A percentile compares a stretch with the other conserved stretches of the same genome.
phyloP scores from a whole-genome alignment of 768 basidiomycete genomes.

The Mrakia hoshinonis region DNA sequence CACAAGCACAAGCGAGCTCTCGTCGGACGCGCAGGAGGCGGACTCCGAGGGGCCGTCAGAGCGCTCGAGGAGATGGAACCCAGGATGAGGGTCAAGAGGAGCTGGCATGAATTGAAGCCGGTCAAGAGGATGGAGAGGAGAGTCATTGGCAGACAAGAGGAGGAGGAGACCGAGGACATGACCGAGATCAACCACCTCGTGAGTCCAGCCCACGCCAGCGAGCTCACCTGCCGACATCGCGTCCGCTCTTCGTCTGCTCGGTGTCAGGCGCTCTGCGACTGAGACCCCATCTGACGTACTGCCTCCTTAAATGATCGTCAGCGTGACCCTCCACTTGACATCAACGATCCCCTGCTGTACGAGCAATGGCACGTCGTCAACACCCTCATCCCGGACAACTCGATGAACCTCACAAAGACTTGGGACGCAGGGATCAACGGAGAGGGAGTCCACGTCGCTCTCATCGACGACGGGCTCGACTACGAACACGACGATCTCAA shows the following conservation, averaged over 20 bases:
- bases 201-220: slow-evolving; percentile 53
- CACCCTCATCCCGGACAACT: slow-evolving; percentile 59
- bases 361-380: slow-evolving; percentile 95
- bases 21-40: neutral
- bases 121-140: neutral
- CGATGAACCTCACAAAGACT: slow-evolving; percentile 81
- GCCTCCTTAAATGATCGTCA: neutral
- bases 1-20: neutral
- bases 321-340: slow-evolving; percentile 47
- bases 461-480: slow-evolving; percentile 94
- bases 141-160: neutral
- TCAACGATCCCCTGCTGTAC: slow-evolving; percentile 72
- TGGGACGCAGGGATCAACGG: slow-evolving; percentile 91
- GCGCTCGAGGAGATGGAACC: slow-evolving; percentile 10
- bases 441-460: slow-evolving; percentile 69
- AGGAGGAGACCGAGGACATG: neutral
- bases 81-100: slow-evolving; percentile 4
- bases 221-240: too few relatives aligned
- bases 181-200: slow-evolving; percentile 25
- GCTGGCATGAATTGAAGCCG: neutral
- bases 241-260: too few relatives aligned
- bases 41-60: neutral
- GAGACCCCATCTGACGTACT: neutral
- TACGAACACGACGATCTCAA: slow-evolving; percentile 67
- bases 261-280: too few relatives aligned